phyloP scores from a whole-genome alignment of 1,284 basidiomycete species.

The Abortiporus biennis region DNA sequence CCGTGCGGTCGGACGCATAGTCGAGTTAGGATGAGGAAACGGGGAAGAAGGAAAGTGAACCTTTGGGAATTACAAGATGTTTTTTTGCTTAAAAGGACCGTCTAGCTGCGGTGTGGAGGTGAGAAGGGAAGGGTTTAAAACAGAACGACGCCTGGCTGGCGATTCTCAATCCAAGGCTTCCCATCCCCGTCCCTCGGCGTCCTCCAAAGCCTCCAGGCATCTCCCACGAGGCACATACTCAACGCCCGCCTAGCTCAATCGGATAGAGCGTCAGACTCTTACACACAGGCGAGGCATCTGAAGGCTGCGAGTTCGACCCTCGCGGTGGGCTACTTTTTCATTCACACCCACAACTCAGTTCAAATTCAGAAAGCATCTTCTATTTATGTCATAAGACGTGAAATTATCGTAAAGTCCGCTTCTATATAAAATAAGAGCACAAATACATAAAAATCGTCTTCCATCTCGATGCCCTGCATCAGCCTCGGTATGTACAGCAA shows the following conservation, averaged over 20 bases:
- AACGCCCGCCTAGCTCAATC: conserved; percentile 11
- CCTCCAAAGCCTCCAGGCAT: background rate
- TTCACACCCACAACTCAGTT: background rate
- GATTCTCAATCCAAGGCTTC: background rate
- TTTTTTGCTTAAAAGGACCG: background rate
- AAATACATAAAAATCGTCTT: conserved; percentile 8
- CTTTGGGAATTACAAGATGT: background rate
- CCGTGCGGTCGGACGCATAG: conserved; percentile 20
- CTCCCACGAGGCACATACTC: background rate
- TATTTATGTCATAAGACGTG: background rate
- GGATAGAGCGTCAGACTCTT: conserved; percentile 12
- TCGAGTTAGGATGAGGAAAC: conserved; percentile 10
- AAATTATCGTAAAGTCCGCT: background rate
- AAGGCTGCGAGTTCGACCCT: conserved; percentile 92
- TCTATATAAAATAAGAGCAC: background rate
- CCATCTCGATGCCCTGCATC: conserved; percentile 15
- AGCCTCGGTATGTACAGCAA: conserved; percentile 65
- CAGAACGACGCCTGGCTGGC: background rate
- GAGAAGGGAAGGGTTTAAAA: background rate
- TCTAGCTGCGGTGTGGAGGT: background rate
- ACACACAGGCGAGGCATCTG: conserved; percentile 38
- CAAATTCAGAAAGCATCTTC: too few species aligned
- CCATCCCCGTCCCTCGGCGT: background rate
- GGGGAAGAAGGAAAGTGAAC: conserved; percentile 4
- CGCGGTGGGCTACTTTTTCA: conserved; percentile 71